Evolutionary conservation across 2,329 filamentous ascomycete genomes (phyloP).

Genomic region (Fonsecaea erecta): DNA sequence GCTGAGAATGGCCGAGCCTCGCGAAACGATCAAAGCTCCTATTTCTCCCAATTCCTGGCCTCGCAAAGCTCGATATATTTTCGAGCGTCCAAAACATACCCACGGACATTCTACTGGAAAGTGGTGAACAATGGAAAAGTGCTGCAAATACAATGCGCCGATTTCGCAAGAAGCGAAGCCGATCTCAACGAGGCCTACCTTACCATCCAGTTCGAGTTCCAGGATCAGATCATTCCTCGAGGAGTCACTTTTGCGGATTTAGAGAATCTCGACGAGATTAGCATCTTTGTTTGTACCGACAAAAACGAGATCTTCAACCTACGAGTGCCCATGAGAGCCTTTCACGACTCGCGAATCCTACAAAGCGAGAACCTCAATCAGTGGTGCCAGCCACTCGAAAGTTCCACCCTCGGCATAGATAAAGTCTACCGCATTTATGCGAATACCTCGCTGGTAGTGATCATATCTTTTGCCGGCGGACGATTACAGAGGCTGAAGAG

Average conservation of each 20-base stretch:
- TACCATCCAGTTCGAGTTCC: conserved; percentile 77
- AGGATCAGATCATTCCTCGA: conserved; percentile 71
- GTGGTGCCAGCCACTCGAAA: conserved; percentile 65
- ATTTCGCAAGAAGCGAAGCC: conserved; percentile 72
- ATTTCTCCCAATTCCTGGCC: conserved; percentile 74
- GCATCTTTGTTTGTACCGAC: conserved; percentile 77
- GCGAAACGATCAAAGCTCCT: conserved; percentile 62
- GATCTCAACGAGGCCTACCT: conserved; percentile 70
- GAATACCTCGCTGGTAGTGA: conserved; percentile 71
- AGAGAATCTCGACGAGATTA: conserved; percentile 75
- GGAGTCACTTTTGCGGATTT: conserved; percentile 84
- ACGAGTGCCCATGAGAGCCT: conserved; percentile 80
- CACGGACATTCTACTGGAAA: conserved; percentile 88
- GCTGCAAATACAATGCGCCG: conserved; percentile 80
- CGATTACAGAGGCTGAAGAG: conserved; percentile 69
- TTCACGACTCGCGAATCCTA: conserved; percentile 67
- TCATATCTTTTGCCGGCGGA: conserved; percentile 67
- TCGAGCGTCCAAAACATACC: conserved; percentile 73
- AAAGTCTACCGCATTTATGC: conserved; percentile 75
- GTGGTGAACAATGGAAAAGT: conserved; percentile 78
- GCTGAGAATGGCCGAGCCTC: conserved; percentile 9
- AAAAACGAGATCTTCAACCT: conserved; percentile 82
- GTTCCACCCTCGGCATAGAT: conserved; percentile 75
- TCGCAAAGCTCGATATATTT: conserved; percentile 83
- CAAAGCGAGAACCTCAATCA: conserved; percentile 78